Conservation (phyloP, 2,329 filamentous ascomycete species). For the Plenodomus lindquistii region DNA sequence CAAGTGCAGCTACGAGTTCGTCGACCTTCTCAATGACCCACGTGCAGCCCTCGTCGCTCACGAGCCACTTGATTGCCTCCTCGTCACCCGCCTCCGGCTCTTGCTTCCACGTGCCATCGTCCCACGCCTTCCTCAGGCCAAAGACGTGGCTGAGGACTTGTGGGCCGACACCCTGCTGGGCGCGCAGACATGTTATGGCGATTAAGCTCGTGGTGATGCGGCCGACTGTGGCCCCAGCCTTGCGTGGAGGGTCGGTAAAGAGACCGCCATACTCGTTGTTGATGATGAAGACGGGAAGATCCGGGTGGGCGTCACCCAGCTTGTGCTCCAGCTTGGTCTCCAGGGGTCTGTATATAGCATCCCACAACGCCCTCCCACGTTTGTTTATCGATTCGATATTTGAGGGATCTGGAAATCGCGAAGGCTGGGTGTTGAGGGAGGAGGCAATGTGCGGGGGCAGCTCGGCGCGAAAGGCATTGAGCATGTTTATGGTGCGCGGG, state of each 20-base stretch:
- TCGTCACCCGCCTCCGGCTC: slow-evolving; percentile 53
- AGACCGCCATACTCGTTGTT: slow-evolving; percentile 73
- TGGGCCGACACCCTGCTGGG: slow-evolving; percentile 80
- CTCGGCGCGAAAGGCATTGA: slow-evolving; percentile 69
- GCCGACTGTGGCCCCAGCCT: slow-evolving; percentile 61
- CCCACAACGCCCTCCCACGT: slow-evolving; percentile 71
- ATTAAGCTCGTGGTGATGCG: slow-evolving; percentile 73
- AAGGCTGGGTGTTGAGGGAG: slow-evolving; percentile 60
- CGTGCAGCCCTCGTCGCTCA: slow-evolving; percentile 64
- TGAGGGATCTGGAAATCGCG: slow-evolving; percentile 50
- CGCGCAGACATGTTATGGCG: slow-evolving; percentile 72
- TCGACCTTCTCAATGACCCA: slow-evolving; percentile 68
- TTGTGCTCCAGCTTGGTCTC: slow-evolving; percentile 71
- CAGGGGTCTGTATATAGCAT: slow-evolving; percentile 76
- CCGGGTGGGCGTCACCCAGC: slow-evolving; percentile 76
- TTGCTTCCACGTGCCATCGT: slow-evolving; percentile 63
- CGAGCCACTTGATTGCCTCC: slow-evolving; percentile 65
- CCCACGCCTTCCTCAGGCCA: slow-evolving; percentile 74
- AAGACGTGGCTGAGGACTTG: slow-evolving; percentile 83
- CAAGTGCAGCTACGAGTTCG: slow-evolving; percentile 55
- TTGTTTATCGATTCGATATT: slow-evolving; percentile 60
- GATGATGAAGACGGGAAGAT: slow-evolving; percentile 79
- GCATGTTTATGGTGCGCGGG: slow-evolving; percentile 80
- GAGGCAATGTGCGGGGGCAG: slow-evolving; percentile 62
- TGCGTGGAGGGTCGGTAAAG: slow-evolving; percentile 67